Evolutionary conservation across 257 asterid species (phyloP).

Genomic region (Gentiana straminea): DNA sequence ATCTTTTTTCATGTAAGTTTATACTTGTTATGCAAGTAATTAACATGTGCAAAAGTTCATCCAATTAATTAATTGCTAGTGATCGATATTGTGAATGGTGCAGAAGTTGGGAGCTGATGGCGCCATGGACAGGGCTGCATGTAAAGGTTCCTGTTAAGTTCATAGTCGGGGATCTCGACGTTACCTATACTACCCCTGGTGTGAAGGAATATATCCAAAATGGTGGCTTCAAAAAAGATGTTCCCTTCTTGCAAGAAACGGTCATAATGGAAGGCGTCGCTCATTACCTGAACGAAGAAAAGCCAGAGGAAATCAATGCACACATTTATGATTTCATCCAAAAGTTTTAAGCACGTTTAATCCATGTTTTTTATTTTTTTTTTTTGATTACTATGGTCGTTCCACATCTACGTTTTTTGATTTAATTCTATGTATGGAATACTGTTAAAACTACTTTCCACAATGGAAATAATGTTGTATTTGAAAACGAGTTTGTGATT

Average conservation of each 20-base stretch:
- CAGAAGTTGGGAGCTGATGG: constrained; percentile 83
- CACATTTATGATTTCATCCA: constrained; percentile 59
- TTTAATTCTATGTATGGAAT: too few species aligned
- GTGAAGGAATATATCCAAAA: constrained; percentile 58
- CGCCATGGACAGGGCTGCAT: constrained; percentile 51
- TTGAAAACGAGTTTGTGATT: too few species aligned
- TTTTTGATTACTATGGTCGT: not conserved
- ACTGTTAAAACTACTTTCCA: not conserved
- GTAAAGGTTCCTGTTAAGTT: constrained; percentile 81
- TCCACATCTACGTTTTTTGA: not conserved
- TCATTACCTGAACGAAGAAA: constrained; percentile 71
- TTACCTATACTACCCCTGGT: constrained; percentile 57
- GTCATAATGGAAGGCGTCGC: constrained; percentile 90
- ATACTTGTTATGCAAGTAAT: too few species aligned
- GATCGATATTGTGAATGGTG: constrained; percentile 4
- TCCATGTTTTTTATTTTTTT: too few species aligned
- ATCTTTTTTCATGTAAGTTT: too few species aligned
- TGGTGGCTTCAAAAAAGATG: constrained; percentile 54
- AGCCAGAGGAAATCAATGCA: constrained; percentile 55
- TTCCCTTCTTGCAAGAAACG: constrained; percentile 63
- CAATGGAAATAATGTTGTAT: not conserved
- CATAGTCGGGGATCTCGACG: constrained; percentile 71
- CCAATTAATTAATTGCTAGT: too few species aligned
- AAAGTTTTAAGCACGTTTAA: constrained; percentile 25
- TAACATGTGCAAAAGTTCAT: too few species aligned